Percentiles rank a stretch among this genome's conserved stretches.
Conservation (phyloP, 371 early-diverging fungal genomes). For the Mortierella sp. region DNA sequence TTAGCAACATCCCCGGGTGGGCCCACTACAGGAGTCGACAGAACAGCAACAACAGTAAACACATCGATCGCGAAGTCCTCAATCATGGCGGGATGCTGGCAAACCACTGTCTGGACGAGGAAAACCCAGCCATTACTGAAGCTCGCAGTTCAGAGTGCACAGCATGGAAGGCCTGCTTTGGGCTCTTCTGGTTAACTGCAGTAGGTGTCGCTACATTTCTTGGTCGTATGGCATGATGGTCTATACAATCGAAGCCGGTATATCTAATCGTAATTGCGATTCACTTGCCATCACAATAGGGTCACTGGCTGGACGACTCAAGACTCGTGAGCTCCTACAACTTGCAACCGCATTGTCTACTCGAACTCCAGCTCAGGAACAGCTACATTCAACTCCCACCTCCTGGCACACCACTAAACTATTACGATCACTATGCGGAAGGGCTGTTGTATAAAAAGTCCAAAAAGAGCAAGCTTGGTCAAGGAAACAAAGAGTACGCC, state of each 20-base stretch:
- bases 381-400: slow-evolving; percentile 43
- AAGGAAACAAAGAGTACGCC: slow-evolving; percentile 17
- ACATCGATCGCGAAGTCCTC: slow-evolving; percentile 28
- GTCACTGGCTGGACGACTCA: slow-evolving; percentile 54
- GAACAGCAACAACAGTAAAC: slow-evolving; percentile 18
- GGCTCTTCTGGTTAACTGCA: slow-evolving; percentile 47
- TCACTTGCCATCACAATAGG: slow-evolving; percentile 13
- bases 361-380: slow-evolving; percentile 44
- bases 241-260: neutral
- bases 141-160: slow-evolving; percentile 14
- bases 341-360: slow-evolving; percentile 34
- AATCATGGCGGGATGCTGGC: slow-evolving; percentile 30
- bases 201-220: slow-evolving; percentile 18
- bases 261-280: neutral
- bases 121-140: neutral
- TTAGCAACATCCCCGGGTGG: slow-evolving; percentile 38
- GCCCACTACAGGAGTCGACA: slow-evolving; percentile 33
- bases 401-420: slow-evolving; percentile 20
- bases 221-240: neutral
- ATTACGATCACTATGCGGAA: slow-evolving; percentile 48
- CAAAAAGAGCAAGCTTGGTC: slow-evolving; percentile 24
- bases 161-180: slow-evolving; percentile 49
- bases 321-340: slow-evolving; percentile 36
- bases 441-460: slow-evolving; percentile 46
- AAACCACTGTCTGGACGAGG: slow-evolving; percentile 11